phyloP scores from a whole-genome alignment of 148 eudicot species.

The Drosera capensis region DNA sequence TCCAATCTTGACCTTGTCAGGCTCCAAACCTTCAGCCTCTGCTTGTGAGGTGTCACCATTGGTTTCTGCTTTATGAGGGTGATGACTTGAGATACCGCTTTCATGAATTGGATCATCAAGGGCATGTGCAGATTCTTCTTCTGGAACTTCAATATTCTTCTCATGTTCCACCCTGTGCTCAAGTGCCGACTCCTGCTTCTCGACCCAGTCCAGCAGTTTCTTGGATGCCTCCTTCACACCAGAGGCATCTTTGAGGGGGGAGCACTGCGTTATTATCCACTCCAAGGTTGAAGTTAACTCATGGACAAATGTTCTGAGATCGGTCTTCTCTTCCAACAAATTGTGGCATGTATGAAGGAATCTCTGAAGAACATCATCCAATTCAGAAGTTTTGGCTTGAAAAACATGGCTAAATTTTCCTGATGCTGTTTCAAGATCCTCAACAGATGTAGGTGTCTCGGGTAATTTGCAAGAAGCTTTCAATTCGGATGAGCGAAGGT shows the following conservation, averaged over 20 bases:
- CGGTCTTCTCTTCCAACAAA: conserved; percentile 33
- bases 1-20: conserved; percentile 18
- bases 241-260: no score
- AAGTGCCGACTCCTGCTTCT: no score
- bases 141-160: no score
- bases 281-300: conserved; percentile 38
- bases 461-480: conserved; percentile 3
- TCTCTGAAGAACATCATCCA: conserved; percentile 25
- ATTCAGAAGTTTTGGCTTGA: conserved; percentile 74
- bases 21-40: conserved; percentile 24
- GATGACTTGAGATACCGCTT: conserved; percentile 21
- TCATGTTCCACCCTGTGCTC: no score
- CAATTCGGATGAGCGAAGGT: conserved; percentile 7
- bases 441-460: conserved; percentile 5
- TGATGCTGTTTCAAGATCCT: conserved; percentile 17
- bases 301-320: conserved; percentile 34
- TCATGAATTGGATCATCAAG: conserved; percentile 6
- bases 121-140: no score
- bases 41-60: conserved; percentile 16
- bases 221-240: not conserved
- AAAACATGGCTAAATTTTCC: conserved; percentile 44
- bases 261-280: conserved; percentile 60
- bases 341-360: conserved; percentile 41
- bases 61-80: conserved; percentile 24
- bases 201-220: not conserved